Evolutionary conservation across 192 early-diverging fungal genomes (phyloP), one percentile per base, ranked within the genome.

Genomic region (Coemansia sp.): DNA sequence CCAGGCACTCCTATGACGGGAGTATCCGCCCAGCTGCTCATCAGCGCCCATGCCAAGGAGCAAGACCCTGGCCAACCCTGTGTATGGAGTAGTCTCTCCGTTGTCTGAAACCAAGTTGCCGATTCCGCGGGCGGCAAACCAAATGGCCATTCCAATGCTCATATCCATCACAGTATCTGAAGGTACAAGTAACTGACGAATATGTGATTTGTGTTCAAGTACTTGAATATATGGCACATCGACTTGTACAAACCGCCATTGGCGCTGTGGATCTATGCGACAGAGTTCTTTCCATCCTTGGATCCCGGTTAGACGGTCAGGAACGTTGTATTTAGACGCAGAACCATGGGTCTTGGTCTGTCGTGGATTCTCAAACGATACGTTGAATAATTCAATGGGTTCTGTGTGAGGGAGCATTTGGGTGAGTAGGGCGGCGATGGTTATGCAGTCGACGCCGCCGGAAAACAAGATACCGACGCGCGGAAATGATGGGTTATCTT

Each of bases 111-210:
- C 57, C 16, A 11, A 31, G n/a, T 42, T 51, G 20, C 93, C 93
- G 32, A 68, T 59, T 0, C 94, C 95, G n/a, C 94, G 83, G 25
- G 91, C 80, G 2, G 94, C 96, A 85, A 96, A 98, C 95, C 94
- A 98, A 58, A 98, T 87, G 0, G 96, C 95, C 85, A 96, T 90
- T 0, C 90, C 96, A 69, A 98, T 98, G 66, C 95, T 96, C 91
- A 92, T 84, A 36, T 98, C 96, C 96, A 98, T 98, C 3, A 94
- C 91, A 2, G 93, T 97, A 36, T 91, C 85, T 7, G 91, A 74
- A 2, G 96, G 96, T 22, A 76, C 75, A 84, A 98, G 89, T 34
- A 92, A 69, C 36, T 87, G 83, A 48, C 91, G 72, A 25, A 98
- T 89, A 32, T 87, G 84, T 17, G 69, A 51, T 36, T 80, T 64